phyloP scores from a whole-genome alignment of 768 basidiomycete species.

The Scleroderma citrinum region DNA sequence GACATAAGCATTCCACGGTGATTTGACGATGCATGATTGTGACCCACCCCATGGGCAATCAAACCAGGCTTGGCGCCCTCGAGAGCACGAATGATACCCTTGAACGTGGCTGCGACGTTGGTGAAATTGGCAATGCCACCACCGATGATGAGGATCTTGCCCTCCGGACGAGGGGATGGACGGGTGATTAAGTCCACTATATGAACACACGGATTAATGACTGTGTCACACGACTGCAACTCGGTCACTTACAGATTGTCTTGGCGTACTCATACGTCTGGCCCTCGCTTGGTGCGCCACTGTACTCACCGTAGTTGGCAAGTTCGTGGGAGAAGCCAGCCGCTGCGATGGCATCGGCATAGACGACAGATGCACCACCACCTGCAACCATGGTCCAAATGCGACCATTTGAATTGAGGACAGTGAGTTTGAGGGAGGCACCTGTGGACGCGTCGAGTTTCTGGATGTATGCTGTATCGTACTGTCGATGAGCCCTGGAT shows the following conservation, averaged over 20 bases:
- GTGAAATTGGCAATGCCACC: conserved; percentile 99
- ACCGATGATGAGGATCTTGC: conserved; percentile 99
- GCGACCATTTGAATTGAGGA: conserved; percentile 89
- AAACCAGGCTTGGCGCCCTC: conserved; percentile 88
- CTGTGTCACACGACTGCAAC: neutral
- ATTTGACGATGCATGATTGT: neutral
- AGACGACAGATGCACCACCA: conserved; percentile 76
- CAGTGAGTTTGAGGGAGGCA: conserved; percentile 96
- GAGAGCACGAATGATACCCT: conserved; percentile 97
- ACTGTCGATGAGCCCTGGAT: neutral
- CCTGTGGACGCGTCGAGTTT: conserved; percentile 96
- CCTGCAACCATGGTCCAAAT: conserved; percentile 99
- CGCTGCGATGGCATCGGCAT: conserved; percentile 76
- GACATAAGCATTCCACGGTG: conserved; percentile 4
- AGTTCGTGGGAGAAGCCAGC: conserved; percentile 96
- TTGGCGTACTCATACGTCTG: conserved; percentile 99
- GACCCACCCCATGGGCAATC: conserved; percentile 39
- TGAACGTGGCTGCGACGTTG: conserved; percentile 98
- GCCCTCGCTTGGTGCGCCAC: conserved; percentile 94
- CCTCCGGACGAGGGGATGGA: conserved; percentile 72
- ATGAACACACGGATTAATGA: neutral
- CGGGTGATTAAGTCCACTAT: conserved; percentile 94
- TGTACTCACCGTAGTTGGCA: conserved; percentile 99
- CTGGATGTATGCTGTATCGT: conserved; percentile 78
- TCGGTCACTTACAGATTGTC: conserved; percentile 70